These are phyloP conservation scores for Volutella citrinella DNA, from an alignment of 2,329 filamentous ascomycete species.

Conservation along the genomic window DNA sequence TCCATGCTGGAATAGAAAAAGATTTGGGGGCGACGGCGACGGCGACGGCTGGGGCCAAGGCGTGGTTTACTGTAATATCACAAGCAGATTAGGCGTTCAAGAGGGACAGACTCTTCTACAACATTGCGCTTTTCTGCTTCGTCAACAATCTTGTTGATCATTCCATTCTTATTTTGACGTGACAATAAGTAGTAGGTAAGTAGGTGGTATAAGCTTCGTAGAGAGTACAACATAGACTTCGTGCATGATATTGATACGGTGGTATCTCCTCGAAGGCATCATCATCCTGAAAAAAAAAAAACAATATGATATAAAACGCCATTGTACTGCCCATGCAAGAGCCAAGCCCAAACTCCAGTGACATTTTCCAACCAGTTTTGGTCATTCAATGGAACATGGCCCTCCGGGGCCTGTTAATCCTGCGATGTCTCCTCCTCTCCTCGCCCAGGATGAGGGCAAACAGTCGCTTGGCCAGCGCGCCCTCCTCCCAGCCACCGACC, in stretches of 20 bases:
- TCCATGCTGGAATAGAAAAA: conserved; percentile 77
- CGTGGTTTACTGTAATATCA: conserved; percentile 27
- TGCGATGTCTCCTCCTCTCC: conserved; percentile 27
- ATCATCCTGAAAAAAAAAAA: conserved; percentile 6
- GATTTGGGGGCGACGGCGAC: background rate
- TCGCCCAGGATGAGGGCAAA: conserved; percentile 53
- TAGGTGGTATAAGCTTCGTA: too few species aligned
- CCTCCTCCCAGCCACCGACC: conserved; percentile 50
- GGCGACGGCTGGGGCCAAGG: conserved; percentile 7
- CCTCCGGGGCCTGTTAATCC: conserved; percentile 12
- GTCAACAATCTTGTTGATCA: conserved; percentile 8
- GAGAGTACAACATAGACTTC: too few species aligned
- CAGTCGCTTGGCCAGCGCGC: conserved; percentile 47
- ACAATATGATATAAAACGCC: conserved; percentile 1
- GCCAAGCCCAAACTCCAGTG: background rate
- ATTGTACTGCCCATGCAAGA: conserved; percentile 2
- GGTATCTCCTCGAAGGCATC: too few species aligned
- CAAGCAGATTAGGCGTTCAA: conserved; percentile 30
- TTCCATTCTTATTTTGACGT: conserved; percentile 2
- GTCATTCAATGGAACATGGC: conserved; percentile 31
- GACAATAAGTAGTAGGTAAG: too few species aligned
- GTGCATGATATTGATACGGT: conserved; percentile 3
- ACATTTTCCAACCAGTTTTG: background rate
- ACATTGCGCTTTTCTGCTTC: conserved; percentile 15
- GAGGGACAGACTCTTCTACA: conserved; percentile 24